Conservation (phyloP, 805 yeast species). For the Metschnikowia continentalis region DNA sequence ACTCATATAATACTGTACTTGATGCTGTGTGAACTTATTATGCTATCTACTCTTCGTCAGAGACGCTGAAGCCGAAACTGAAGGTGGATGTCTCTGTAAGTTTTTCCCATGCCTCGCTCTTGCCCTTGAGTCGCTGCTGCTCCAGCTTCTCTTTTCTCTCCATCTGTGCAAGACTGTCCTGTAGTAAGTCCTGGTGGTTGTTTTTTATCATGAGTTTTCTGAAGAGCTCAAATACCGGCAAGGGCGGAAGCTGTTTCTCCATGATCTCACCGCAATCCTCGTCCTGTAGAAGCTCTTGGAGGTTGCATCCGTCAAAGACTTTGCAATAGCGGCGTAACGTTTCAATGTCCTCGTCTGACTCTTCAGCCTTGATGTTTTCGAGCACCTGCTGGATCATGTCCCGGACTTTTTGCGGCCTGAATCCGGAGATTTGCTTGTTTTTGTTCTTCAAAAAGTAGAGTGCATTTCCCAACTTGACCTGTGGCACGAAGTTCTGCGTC, state of each 20-base stretch:
- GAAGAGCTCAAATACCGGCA: slow-evolving; percentile 65
- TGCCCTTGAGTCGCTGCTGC: slow-evolving; percentile 26
- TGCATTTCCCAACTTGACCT: slow-evolving; percentile 54
- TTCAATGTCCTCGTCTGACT: slow-evolving; percentile 11
- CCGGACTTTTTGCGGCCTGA: slow-evolving; percentile 53
- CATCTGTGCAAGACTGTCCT: slow-evolving; percentile 29
- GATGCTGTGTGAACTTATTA: no score
- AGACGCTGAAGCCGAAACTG: slow-evolving; percentile 29
- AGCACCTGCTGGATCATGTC: slow-evolving; percentile 12
- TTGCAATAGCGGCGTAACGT: slow-evolving; percentile 26
- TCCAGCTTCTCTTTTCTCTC: slow-evolving; percentile 29
- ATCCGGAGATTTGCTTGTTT: slow-evolving; percentile 74
- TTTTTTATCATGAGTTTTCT: slow-evolving; percentile 42
- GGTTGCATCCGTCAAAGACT: slow-evolving; percentile 22
- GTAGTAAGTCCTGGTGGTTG: slow-evolving; percentile 34
- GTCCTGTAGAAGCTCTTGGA: slow-evolving; percentile 26
- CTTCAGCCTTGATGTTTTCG: background rate
- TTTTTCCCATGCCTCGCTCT: slow-evolving; percentile 53
- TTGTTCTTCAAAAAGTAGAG: slow-evolving; percentile 65
- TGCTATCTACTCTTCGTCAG: slow-evolving; percentile 6
- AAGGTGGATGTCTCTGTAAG: slow-evolving; percentile 26
- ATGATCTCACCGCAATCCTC: slow-evolving; percentile 65
- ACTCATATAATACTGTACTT: background rate
- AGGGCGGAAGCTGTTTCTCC: slow-evolving; percentile 28
- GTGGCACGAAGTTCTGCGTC: slow-evolving; percentile 85